phyloP scores from a whole-genome alignment of 768 basidiomycete species.

The Coprinopsis marcescibilis region DNA sequence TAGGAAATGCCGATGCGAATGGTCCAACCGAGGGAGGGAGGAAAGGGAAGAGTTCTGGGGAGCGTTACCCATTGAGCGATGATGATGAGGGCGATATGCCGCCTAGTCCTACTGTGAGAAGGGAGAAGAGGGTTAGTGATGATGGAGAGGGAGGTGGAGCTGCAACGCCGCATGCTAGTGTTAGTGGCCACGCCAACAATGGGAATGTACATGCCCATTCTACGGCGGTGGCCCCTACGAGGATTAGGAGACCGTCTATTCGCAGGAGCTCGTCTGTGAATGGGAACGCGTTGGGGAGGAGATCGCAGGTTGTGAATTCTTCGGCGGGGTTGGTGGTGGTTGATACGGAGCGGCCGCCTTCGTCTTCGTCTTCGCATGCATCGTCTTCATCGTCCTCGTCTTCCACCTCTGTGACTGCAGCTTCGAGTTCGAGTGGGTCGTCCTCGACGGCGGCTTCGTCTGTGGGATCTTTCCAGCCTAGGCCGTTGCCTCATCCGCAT shows the following conservation, averaged over 20 bases:
- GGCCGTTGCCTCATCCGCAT: constrained; percentile 14
- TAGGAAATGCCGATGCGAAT: neutral
- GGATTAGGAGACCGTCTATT: constrained; percentile 32
- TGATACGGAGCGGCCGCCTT: too few relatives aligned
- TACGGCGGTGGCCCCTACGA: neutral
- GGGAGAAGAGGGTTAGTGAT: constrained; percentile 36
- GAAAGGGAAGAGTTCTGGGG: constrained; percentile 15
- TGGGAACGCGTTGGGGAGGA: neutral
- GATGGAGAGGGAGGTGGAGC: constrained; percentile 17
- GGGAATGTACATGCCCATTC: neutral
- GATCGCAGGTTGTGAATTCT: too few relatives aligned
- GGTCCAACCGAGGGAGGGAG: neutral
- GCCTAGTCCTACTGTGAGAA: constrained; percentile 42
- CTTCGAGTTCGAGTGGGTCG: constrained; percentile 3
- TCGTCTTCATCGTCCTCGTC: constrained; percentile 10
- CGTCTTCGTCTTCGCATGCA: neutral
- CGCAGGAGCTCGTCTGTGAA: constrained; percentile 29
- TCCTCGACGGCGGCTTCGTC: constrained; percentile 14
- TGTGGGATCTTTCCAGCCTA: too few relatives aligned
- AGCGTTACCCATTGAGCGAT: constrained; percentile 16
- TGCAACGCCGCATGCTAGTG: constrained; percentile 12
- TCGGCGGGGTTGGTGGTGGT: too few relatives aligned
- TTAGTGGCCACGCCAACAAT: constrained; percentile 7
- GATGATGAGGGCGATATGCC: constrained; percentile 30
- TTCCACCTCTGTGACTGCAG: constrained; percentile 14